These are phyloP conservation scores for Nemania serpens DNA, from an alignment of 2,329 filamentous ascomycete species.

Conservation along the genomic window DNA sequence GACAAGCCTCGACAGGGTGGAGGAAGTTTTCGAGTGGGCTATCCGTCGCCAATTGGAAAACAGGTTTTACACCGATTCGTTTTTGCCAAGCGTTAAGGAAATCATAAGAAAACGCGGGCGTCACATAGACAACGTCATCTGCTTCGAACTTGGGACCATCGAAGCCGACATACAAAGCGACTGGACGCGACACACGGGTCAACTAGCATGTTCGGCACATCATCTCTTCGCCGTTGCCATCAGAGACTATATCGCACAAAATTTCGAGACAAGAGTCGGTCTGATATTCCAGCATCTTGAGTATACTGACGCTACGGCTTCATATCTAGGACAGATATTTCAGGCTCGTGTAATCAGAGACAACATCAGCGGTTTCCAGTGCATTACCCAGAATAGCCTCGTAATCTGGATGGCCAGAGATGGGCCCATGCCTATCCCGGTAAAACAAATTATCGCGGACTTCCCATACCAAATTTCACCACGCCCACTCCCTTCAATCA, in stretches of 20 bases:
- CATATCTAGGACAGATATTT: not conserved
- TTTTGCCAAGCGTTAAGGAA: not conserved
- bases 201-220: not conserved
- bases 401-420: not conserved
- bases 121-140: constrained; percentile 1
- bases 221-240: not conserved
- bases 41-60: not conserved
- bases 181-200: too few relatives aligned
- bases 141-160: constrained; percentile 1
- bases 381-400: not conserved
- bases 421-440: not conserved
- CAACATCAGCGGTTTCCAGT: not conserved
- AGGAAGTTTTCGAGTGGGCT: not conserved
- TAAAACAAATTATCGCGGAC: constrained; percentile 4
- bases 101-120: not conserved
- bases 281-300: not conserved
- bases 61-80: not conserved
- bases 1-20: not conserved
- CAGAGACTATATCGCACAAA: not conserved
- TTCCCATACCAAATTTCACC: not conserved
- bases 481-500: not conserved
- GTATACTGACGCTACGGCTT: not conserved
- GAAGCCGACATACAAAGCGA: not conserved
- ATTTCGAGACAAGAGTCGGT: too few relatives aligned
- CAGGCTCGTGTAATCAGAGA: not conserved